These are phyloP conservation scores for Penicillium dipodomyicola DNA, from an alignment of 495 filamentous ascomycete genomes.

Conservation along the genomic window DNA sequence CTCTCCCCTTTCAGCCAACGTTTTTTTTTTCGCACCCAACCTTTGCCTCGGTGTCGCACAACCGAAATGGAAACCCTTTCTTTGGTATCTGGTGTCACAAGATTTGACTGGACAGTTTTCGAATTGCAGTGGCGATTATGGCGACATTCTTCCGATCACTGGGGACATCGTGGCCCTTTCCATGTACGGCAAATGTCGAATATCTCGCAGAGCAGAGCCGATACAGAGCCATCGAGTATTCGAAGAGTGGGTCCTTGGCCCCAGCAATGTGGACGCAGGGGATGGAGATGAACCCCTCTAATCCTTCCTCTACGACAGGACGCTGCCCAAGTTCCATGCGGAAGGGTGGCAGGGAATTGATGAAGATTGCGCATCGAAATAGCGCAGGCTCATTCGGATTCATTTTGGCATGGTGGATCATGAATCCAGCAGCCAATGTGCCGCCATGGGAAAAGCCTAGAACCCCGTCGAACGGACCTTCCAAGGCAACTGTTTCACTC, in stretches of 20 bases:
- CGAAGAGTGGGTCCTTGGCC: conserved; percentile 26
- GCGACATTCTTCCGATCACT: conserved; percentile 29
- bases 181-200: conserved; percentile 31
- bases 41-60: background rate
- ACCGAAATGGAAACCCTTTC: background rate
- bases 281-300: conserved; percentile 26
- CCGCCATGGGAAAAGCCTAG: conserved; percentile 42
- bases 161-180: conserved; percentile 36
- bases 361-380: conserved; percentile 40
- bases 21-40: background rate
- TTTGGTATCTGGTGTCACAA: conserved; percentile 9
- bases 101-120: conserved; percentile 25
- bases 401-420: conserved; percentile 33
- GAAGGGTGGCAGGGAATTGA: conserved; percentile 35
- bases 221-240: conserved; percentile 33
- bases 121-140: conserved; percentile 26
- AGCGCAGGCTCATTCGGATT: conserved; percentile 20
- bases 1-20: background rate
- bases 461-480: conserved; percentile 41
- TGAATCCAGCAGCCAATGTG: conserved; percentile 32
- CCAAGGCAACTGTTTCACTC: conserved; percentile 31
- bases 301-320: conserved; percentile 24
- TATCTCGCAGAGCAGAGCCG: conserved; percentile 21
- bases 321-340: conserved; percentile 26
- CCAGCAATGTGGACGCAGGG: conserved; percentile 34